A percentile compares a stretch with the other conserved stretches of the same genome.
Evolutionary conservation across 805 yeast genomes (phyloP).

Genomic region (Yarrowia hollandica): DNA sequence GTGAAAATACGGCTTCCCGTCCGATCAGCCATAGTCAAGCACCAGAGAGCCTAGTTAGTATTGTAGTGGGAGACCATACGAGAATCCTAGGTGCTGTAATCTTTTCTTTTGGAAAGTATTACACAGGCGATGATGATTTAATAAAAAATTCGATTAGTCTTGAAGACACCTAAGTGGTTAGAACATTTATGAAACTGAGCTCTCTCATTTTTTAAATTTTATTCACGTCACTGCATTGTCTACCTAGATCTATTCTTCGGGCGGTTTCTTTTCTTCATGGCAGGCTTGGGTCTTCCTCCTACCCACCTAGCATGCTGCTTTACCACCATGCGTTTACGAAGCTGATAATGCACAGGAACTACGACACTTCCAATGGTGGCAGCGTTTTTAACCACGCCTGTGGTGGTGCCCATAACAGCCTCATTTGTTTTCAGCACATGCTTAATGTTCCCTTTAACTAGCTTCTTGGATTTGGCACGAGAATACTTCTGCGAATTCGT

Average conservation of each 20-base stretch:
- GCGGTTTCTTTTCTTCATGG: neutral
- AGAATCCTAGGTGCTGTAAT: conserved; percentile 26
- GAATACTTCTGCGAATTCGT: conserved; percentile 1
- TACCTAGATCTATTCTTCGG: neutral
- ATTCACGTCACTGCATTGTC: neutral
- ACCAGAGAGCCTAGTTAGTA: conserved; percentile 27
- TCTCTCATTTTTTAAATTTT: neutral
- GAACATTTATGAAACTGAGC: conserved; percentile 26
- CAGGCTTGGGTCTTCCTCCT: conserved; percentile 4
- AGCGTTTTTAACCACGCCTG: conserved; percentile 3
- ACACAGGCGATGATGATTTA: conserved; percentile 16
- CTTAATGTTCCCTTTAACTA: neutral
- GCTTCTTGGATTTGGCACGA: conserved; percentile 7
- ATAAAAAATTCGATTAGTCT: conserved; percentile 27
- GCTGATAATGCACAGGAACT: conserved; percentile 5
- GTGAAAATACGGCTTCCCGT: conserved; percentile 26
- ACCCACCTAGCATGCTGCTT: conserved; percentile 1
- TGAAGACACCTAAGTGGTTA: conserved; percentile 28
- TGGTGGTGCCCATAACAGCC: neutral
- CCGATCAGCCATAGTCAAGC: conserved; percentile 27
- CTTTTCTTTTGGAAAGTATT: conserved; percentile 3
- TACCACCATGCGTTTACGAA: conserved; percentile 5
- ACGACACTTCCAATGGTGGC: conserved; percentile 12
- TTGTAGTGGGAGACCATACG: conserved; percentile 28
- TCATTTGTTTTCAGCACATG: conserved; percentile 5